Conservation (phyloP, 2,329 filamentous ascomycete species). For the Colletotrichum salicis region DNA sequence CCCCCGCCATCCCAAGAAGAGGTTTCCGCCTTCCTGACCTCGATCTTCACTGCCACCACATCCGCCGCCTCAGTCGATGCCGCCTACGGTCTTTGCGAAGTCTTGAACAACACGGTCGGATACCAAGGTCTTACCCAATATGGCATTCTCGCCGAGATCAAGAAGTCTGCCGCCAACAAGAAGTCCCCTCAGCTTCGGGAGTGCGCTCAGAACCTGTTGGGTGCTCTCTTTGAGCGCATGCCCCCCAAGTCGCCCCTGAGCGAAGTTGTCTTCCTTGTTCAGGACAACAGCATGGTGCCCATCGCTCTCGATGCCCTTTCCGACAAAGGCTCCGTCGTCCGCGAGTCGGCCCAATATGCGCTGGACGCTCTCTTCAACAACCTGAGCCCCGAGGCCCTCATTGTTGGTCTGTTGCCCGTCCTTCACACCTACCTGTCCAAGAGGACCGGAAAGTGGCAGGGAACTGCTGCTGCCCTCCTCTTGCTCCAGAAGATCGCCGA, state of each 20-base stretch:
- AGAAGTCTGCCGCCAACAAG: constrained; percentile 88
- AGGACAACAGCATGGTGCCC: constrained; percentile 78
- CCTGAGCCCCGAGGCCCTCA: constrained; percentile 83
- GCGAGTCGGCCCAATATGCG: constrained; percentile 92
- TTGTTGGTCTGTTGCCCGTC: constrained; percentile 82
- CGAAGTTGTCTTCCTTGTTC: constrained; percentile 84
- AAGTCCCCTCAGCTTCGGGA: constrained; percentile 88
- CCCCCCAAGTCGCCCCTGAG: constrained; percentile 79
- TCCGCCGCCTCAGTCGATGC: constrained; percentile 76
- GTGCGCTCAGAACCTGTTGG: constrained; percentile 93
- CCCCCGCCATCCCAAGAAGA: constrained; percentile 74
- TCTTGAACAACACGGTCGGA: constrained; percentile 65
- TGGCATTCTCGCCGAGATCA: constrained; percentile 65
- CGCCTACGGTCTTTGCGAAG: constrained; percentile 69
- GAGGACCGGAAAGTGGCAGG: constrained; percentile 95
- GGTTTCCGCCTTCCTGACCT: constrained; percentile 71
- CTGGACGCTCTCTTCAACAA: constrained; percentile 87
- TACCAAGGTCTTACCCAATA: constrained; percentile 63
- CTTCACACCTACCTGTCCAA: constrained; percentile 81
- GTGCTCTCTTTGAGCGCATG: constrained; percentile 92
- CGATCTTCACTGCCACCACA: constrained; percentile 75
- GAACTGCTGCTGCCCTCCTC: constrained; percentile 85
- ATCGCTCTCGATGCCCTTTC: constrained; percentile 85
- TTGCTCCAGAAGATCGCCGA: constrained; percentile 93
- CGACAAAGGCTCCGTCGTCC: constrained; percentile 89